Evolutionary conservation across 257 asterid genomes (phyloP), one percentile per base, ranked within the genome.

Genomic region (Osmanthus fragrans): DNA sequence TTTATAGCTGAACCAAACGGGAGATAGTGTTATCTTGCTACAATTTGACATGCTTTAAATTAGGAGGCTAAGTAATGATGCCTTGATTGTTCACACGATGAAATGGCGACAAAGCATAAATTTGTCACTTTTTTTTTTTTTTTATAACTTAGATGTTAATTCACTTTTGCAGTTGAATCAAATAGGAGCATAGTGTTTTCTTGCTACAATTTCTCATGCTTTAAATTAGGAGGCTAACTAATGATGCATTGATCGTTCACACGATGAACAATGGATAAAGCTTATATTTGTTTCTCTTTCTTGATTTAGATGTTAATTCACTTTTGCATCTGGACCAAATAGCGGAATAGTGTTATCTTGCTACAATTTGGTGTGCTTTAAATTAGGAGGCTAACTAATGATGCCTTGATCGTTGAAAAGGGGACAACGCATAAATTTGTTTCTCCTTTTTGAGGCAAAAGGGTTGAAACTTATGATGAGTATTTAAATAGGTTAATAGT

Each of bases 161-260:
- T 32, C 34, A 32, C 0, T 36, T 36, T 7, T 32, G 0, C 7
- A 36, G 40, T 6, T 6, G 10, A 36, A 36, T 6, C 10, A 36
- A 36, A 36, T 2, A 36, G 0, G 2, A 1, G 8, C 40, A 7
- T 0, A 5, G 40, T 40, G 16, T 40, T 11, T 0, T 40, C 49
- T 1, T 40, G 16, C 13, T 40, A 39, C 0, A 80, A 4, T 54
- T 80, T 58, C 79, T 42, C 75, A 54, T 30, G 27, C 12, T 70
- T 70, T 80, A 60, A 78, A 75, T 74, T 39, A 40, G 10, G 32
- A 69, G 72, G 80, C 42, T 45, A 54, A 60, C 73, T 36, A 75
- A 75, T 30, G 32, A 30, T 80, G 80, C 34, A 13, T 39, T 21
- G 45, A 75, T 42, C 42, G 77, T 76, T 80, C 80, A 75, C 77